Conservation (phyloP, 805 yeast genomes). For the Soucietia sequanensis region DNA sequence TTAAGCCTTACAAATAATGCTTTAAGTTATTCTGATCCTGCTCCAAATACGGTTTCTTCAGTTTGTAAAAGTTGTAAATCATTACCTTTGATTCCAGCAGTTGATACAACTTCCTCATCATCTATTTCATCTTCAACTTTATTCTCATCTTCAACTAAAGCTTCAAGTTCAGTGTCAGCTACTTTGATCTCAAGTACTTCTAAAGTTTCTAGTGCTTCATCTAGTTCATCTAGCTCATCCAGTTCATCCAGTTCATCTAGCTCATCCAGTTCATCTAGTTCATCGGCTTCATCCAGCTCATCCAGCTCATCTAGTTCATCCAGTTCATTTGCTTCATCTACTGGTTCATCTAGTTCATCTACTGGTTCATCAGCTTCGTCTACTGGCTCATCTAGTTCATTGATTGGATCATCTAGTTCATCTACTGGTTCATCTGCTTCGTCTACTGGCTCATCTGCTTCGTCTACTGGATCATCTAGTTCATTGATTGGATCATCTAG, state of each 20-base stretch:
- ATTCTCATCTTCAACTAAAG: too few species aligned
- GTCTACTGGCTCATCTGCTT: background rate
- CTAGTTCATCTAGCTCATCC: too few species aligned
- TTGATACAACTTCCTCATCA: background rate
- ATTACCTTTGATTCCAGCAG: background rate
- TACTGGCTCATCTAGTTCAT: background rate
- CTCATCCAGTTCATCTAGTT: background rate
- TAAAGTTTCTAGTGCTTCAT: too few species aligned
- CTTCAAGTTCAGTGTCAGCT: too few species aligned
- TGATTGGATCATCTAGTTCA: background rate
- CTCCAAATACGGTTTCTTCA: background rate
- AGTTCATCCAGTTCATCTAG: background rate
- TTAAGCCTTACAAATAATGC: too few species aligned
- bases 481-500: too few species aligned
- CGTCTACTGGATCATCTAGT: background rate
- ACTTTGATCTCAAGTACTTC: too few species aligned
- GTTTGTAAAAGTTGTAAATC: background rate
- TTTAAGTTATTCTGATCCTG: background rate
- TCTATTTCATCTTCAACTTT: too few species aligned
- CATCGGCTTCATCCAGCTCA: background rate
- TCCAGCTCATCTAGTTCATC: background rate
- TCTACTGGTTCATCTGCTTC: background rate
- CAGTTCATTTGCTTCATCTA: background rate
- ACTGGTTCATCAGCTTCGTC: background rate
- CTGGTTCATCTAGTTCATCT: background rate